phyloP scores from a whole-genome alignment of 1,139 yeast genomes.

The Scheffersomyces insectosa region DNA sequence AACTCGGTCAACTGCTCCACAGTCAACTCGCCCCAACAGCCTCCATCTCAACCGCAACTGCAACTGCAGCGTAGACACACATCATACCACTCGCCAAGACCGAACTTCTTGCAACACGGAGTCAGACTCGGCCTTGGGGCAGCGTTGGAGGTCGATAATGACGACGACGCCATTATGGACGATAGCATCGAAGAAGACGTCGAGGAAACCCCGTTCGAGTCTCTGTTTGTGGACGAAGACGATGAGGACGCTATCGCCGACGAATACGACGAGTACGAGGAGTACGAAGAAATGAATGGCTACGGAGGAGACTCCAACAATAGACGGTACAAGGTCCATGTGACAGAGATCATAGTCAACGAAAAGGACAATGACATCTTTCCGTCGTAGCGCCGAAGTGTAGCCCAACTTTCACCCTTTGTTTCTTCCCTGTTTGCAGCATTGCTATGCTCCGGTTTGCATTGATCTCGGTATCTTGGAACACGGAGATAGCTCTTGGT shows the following conservation, averaged over 20 bases:
- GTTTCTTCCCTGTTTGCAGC: too few relatives aligned
- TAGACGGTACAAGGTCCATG: slow-evolving; percentile 45
- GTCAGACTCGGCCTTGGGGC: slow-evolving; percentile 17
- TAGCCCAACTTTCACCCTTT: too few relatives aligned
- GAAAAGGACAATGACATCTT: slow-evolving; percentile 29
- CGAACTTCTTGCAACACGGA: slow-evolving; percentile 17
- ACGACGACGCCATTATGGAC: slow-evolving; percentile 9
- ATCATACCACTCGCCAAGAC: slow-evolving; percentile 30
- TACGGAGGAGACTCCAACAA: slow-evolving; percentile 27
- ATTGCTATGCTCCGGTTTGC: too few relatives aligned
- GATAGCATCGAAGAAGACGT: slow-evolving; percentile 9
- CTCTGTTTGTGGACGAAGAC: slow-evolving; percentile 7
- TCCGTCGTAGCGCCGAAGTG: slow-evolving; percentile 5
- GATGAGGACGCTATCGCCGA: slow-evolving; percentile 14
- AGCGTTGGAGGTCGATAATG: slow-evolving; percentile 9
- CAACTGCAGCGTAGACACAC: slow-evolving; percentile 31
- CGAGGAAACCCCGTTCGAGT: slow-evolving; percentile 1
- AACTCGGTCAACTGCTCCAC: background rate
- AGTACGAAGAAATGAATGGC: slow-evolving; percentile 13
- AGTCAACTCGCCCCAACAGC: background rate
- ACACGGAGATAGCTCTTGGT: too few relatives aligned
- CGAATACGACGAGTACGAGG: slow-evolving; percentile 12
- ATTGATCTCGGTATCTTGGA: too few relatives aligned
- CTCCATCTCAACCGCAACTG: background rate
- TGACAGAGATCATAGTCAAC: slow-evolving; percentile 52